These are phyloP conservation scores for Pycnococcus provasolii DNA, from an alignment of 139 green algal genomes.

Conservation along the genomic window DNA sequence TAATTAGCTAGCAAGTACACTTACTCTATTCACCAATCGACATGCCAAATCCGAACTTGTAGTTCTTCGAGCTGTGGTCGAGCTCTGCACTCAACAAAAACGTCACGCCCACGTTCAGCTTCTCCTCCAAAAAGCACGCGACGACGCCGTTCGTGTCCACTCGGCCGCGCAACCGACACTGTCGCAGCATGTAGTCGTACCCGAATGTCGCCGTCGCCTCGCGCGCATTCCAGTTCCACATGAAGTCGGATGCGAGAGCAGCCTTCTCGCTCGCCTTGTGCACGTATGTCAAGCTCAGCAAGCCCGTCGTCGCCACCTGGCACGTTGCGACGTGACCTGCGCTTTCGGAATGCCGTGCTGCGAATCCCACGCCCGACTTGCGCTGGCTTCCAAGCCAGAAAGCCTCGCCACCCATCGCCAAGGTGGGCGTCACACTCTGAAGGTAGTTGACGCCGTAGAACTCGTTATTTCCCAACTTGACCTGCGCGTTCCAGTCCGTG, in stretches of 20 bases:
- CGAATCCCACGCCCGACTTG: constrained; percentile 57
- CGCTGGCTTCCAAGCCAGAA: constrained; percentile 83
- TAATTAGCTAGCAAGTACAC: background rate
- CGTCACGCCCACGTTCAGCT: constrained; percentile 86
- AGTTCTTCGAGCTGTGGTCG: constrained; percentile 86
- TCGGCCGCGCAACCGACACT: constrained; percentile 35
- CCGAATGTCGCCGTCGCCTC: constrained; percentile 81
- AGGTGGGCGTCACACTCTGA: constrained; percentile 74
- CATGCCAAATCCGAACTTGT: constrained; percentile 93
- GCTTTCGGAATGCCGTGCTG: constrained; percentile 44
- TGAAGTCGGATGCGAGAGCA: constrained; percentile 73
- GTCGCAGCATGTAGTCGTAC: constrained; percentile 91
- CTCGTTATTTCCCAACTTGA: constrained; percentile 84
- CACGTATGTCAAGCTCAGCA: constrained; percentile 79
- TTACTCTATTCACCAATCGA: constrained; percentile 62
- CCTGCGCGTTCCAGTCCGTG: constrained; percentile 84
- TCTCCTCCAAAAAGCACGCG: constrained; percentile 79
- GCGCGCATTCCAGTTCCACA: constrained; percentile 79
- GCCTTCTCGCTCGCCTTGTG: constrained; percentile 86
- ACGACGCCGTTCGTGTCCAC: constrained; percentile 70
- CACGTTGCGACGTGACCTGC: constrained; percentile 18
- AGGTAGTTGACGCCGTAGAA: constrained; percentile 70
- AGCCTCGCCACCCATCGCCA: constrained; percentile 71
- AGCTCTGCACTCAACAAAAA: constrained; percentile 90
- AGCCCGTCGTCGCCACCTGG: constrained; percentile 87